Percentiles rank a stretch among this genome's conserved stretches.
phyloP scores from a whole-genome alignment of 306 rosid genomes.

The Aeschynomene evenia region DNA sequence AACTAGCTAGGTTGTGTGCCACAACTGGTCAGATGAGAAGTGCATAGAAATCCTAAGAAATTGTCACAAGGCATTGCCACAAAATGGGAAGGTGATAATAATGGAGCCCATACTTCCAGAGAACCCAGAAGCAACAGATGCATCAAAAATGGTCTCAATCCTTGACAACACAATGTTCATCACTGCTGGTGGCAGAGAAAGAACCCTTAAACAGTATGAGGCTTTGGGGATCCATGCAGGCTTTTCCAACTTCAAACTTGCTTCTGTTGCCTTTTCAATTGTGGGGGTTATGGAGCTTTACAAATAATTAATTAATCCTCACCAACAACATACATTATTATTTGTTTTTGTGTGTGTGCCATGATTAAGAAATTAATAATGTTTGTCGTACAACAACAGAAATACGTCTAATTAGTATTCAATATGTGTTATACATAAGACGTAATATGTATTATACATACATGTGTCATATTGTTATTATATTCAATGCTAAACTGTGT shows the following conservation, averaged over 20 bases:
- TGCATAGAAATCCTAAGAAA: constrained; percentile 12
- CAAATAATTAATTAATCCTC: constrained; percentile 20
- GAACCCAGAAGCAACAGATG: neutral
- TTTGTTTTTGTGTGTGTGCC: too few relatives aligned
- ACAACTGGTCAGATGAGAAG: constrained; percentile 29
- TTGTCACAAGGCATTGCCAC: constrained; percentile 30
- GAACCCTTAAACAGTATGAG: constrained; percentile 21
- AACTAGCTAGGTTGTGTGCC: constrained; percentile 22
- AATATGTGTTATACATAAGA: too few relatives aligned
- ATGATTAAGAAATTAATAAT: too few relatives aligned
- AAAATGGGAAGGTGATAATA: constrained; percentile 35
- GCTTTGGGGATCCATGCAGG: constrained; percentile 22
- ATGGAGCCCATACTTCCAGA: constrained; percentile 19
- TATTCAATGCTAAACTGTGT: too few relatives aligned
- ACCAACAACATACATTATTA: too few relatives aligned
- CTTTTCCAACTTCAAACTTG: constrained; percentile 29
- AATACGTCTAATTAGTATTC: too few relatives aligned
- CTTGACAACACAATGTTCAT: constrained; percentile 30
- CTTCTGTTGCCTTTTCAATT: constrained; percentile 4
- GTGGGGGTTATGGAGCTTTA: constrained; percentile 33
- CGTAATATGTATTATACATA: too few relatives aligned
- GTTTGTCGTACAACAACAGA: too few relatives aligned
- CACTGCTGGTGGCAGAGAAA: constrained; percentile 35
- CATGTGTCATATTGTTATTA: too few relatives aligned
- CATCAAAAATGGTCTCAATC: constrained; percentile 2